Percentiles rank a stretch among this genome's conserved stretches.
phyloP scores from a whole-genome alignment of 2,329 filamentous ascomycete species.

The Xylariaceae sp. region DNA sequence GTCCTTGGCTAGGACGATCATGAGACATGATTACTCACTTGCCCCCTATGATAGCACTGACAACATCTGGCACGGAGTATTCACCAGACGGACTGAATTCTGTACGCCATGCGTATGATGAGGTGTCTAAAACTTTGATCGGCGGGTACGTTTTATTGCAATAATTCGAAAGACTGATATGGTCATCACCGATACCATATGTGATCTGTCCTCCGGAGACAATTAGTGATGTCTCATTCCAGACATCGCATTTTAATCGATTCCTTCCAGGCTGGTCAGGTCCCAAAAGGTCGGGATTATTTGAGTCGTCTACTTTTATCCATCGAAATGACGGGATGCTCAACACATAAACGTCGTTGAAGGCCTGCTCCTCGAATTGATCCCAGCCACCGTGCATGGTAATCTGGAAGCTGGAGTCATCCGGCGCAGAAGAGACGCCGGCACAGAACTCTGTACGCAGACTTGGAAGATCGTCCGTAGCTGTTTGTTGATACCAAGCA shows the following conservation, averaged over 20 bases:
- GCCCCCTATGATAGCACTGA: constrained; percentile 16
- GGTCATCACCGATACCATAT: not conserved
- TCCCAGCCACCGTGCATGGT: constrained; percentile 18
- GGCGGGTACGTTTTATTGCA: constrained; percentile 18
- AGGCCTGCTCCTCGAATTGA: not conserved
- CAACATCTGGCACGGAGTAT: constrained; percentile 15
- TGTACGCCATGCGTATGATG: constrained; percentile 15
- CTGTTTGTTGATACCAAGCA: constrained; percentile 16
- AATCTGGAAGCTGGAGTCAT: constrained; percentile 22
- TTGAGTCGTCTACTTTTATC: constrained; percentile 14
- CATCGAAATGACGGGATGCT: constrained; percentile 18
- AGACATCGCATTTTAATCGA: constrained; percentile 15
- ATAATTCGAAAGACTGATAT: not conserved
- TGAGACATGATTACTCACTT: constrained; percentile 9
- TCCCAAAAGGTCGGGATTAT: constrained; percentile 15
- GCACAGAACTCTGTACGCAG: constrained; percentile 19
- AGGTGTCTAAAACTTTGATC: constrained; percentile 17
- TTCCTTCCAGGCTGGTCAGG: constrained; percentile 7
- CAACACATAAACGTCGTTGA: constrained; percentile 20
- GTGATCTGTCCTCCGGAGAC: constrained; percentile 13
- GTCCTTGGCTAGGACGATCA: not conserved
- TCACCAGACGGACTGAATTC: constrained; percentile 12
- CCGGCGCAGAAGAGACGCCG: constrained; percentile 17
- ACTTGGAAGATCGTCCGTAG: constrained; percentile 13
- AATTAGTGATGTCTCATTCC: constrained; percentile 17